Percentiles rank a stretch among this genome's conserved stretches.
Evolutionary conservation across 163 green algal species (phyloP).

Genomic region (Coccomyxa subellipsoidea): DNA sequence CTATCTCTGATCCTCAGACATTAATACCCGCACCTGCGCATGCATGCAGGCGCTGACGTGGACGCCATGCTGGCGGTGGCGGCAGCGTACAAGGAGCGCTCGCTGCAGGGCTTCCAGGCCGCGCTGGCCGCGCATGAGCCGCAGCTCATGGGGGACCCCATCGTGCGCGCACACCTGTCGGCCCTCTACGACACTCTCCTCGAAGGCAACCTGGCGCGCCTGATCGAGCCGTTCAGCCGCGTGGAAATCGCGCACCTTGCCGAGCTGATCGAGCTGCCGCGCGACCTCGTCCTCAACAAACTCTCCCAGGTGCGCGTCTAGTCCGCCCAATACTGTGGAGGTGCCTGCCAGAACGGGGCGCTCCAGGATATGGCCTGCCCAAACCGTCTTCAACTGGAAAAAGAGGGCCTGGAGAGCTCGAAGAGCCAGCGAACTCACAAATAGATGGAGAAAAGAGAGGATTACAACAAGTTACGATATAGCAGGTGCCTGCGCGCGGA

Average conservation of each 20-base stretch:
- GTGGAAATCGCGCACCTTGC: constrained; percentile 95
- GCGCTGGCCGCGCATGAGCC: constrained; percentile 36
- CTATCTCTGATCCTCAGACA: no score
- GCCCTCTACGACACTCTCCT: constrained; percentile 76
- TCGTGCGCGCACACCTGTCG: constrained; percentile 85
- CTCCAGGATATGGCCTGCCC: not conserved
- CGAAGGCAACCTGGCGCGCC: constrained; percentile 87
- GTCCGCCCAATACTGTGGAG: not conserved
- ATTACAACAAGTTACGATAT: no score
- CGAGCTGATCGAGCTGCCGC: constrained; percentile 81
- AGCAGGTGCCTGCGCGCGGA: no score
- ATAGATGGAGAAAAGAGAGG: no score
- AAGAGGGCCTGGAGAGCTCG: not conserved
- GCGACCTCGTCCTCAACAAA: constrained; percentile 84
- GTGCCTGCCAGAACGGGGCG: not conserved
- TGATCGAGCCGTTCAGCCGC: constrained; percentile 93
- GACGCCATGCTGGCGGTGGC: constrained; percentile 90
- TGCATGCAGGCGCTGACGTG: constrained; percentile 57
- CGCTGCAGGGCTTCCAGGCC: constrained; percentile 82
- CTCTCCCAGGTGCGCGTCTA: constrained; percentile 66
- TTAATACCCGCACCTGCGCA: no score
- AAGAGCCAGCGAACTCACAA: not conserved
- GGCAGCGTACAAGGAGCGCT: constrained; percentile 82
- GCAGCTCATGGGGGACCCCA: constrained; percentile 84
- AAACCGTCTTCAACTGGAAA: not conserved